A percentile compares a stretch with the other conserved stretches of the same genome.
phyloP scores from a whole-genome alignment of 1,139 yeast genomes.

The Eremothecium coryli region DNA sequence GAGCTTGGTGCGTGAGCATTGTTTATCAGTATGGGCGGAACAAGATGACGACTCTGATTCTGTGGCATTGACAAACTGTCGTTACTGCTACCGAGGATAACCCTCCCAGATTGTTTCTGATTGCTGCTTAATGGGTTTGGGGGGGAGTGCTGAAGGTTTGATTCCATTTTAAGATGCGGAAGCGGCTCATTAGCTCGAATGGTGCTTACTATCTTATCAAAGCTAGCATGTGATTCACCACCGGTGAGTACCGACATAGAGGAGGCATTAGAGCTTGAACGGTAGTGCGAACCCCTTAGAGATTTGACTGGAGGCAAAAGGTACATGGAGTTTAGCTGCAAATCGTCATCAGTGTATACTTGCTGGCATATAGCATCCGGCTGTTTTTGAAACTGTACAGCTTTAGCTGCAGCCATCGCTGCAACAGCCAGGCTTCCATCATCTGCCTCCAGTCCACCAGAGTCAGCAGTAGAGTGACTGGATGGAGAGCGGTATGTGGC shows the following conservation, averaged over 20 bases:
- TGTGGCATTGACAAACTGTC: no score
- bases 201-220: constrained; percentile 3
- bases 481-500: no score
- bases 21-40: no score
- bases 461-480: no score
- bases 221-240: background rate
- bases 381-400: background rate
- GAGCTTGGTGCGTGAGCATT: no score
- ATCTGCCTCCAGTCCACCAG: background rate
- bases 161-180: constrained; percentile 2
- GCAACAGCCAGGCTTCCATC: background rate
- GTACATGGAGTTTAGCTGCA: no score
- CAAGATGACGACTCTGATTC: no score
- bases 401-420: constrained; percentile 4
- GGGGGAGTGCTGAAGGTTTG: background rate
- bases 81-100: no score
- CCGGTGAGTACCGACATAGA: constrained; percentile 1
- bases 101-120: no score
- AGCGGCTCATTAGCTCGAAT: constrained; percentile 2
- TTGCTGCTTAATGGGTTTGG: no score
- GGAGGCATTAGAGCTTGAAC: background rate
- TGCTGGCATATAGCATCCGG: background rate
- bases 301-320: constrained; percentile 1
- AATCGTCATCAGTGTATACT: no score
- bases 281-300: constrained; percentile 1